These are phyloP conservation scores for Aspergillus olivimuriae DNA, from an alignment of 495 filamentous ascomycete species.

Conservation along the genomic window DNA sequence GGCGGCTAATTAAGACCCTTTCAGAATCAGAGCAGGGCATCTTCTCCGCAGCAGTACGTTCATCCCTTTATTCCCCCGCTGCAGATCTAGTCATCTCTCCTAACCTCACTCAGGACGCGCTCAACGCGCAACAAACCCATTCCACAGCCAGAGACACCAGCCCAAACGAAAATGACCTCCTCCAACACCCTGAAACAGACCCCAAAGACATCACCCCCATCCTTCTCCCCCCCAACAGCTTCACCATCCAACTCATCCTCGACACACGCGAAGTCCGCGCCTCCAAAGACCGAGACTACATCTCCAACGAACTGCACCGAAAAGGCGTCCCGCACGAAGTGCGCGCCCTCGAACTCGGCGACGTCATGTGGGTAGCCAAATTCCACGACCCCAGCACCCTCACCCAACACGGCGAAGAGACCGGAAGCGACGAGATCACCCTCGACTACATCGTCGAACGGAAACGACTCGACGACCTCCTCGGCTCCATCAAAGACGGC, in stretches of 20 bases:
- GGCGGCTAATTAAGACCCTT: conserved; percentile 51
- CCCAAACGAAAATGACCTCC: neutral
- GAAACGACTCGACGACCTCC: conserved; percentile 75
- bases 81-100: too few species aligned
- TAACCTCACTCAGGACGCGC: too few species aligned
- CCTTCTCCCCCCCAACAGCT: conserved; percentile 53
- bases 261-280: conserved; percentile 74
- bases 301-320: conserved; percentile 63
- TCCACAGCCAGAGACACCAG: conserved; percentile 3
- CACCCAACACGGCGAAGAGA: conserved; percentile 50
- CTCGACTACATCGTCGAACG: conserved; percentile 80
- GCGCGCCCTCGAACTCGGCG: conserved; percentile 64
- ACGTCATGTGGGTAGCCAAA: conserved; percentile 77
- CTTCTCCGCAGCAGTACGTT: conserved; percentile 16
- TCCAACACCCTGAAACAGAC: conserved; percentile 2
- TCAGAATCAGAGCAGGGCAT: conserved; percentile 18
- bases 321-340: conserved; percentile 60
- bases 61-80: neutral
- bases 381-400: conserved; percentile 53
- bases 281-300: conserved; percentile 73
- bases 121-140: neutral
- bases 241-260: conserved; percentile 67
- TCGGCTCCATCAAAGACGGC: conserved; percentile 74
- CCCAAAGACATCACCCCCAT: conserved; percentile 42
- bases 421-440: conserved; percentile 67